Base-by-base conservation (phyloP, 331 rosid genomes). In the Dryas integrifolia region DNA sequence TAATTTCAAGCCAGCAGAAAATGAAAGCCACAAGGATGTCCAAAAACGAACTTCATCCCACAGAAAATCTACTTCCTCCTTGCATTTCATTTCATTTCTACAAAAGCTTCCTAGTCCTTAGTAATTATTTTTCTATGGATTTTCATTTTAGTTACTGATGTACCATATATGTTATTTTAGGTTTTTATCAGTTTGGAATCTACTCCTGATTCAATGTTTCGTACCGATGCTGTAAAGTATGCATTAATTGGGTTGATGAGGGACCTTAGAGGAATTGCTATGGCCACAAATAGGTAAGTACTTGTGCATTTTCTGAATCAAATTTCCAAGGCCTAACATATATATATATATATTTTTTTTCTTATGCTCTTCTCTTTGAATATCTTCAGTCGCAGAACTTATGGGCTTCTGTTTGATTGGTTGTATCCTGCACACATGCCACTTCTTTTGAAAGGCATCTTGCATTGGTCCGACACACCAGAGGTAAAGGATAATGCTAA, bases 341-440 rank as follows among this genome's bases (percentile, higher is more conserved):
- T 5, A 41, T 40, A 77, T 18, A 18, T 52, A 69, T 59, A 21
- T 21, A 0, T 52, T 65, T 59, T 72, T 41, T 51, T 30, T 63
- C 63, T 51, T 43, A 52, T 30, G 43, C 68, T 78, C 76, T 79
- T 66, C 77, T 24, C 51, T 76, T 66, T 84, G 35, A 77, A 67
- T 64, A 12, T 75, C 65, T 80, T 53, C 89, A 95, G 99, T 82
- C 99, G 99, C 67, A 90, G 99, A 78, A 89, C 96, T 21, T 95
- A 84, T 50, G 98, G 98, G 71, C 85, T 95, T 81, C 86, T 95
- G 66, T 95, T 95, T 91, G 98, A 91, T 88, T 94, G 98, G 98
- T 74, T 94, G 70, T 94, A 94, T 80, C 96, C 98, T 72, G 91
- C 91, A 10, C 96, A 94, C 83, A 83, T 91, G 96, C 92, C 88